phyloP scores from a whole-genome alignment of 257 asterid species.

The Solanum sitiens region DNA sequence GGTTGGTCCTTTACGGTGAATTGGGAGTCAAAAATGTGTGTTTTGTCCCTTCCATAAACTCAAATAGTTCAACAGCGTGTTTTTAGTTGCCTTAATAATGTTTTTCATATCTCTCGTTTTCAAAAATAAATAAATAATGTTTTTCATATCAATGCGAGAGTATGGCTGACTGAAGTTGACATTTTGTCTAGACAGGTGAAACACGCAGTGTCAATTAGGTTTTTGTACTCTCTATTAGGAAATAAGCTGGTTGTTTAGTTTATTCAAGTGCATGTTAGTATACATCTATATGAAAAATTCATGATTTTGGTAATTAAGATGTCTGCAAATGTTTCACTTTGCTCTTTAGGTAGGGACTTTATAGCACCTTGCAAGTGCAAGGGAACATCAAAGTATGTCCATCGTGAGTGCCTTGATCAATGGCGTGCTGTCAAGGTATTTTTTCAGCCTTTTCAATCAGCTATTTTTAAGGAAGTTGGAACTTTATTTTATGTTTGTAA shows the following conservation, averaged over 20 bases:
- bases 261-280: background rate
- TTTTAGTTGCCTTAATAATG: background rate
- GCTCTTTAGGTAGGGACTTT: constrained; percentile 77
- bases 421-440: constrained; percentile 93
- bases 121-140: no score
- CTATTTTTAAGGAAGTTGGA: background rate
- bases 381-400: constrained; percentile 87
- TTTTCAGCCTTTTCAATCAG: background rate
- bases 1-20: background rate
- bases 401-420: constrained; percentile 88
- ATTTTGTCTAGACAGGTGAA: background rate
- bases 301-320: background rate
- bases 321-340: background rate
- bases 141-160: background rate
- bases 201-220: background rate
- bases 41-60: background rate
- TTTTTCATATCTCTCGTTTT: background rate
- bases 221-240: background rate
- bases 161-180: background rate
- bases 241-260: background rate
- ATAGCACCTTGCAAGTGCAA: constrained; percentile 97
- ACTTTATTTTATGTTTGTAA: background rate
- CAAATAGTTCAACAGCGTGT: background rate
- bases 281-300: background rate
- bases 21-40: background rate